Percentiles rank a stretch among this genome's conserved stretches.
Conservation (phyloP, 2,329 filamentous ascomycete species). For the Arthrobotrys sinensis region DNA sequence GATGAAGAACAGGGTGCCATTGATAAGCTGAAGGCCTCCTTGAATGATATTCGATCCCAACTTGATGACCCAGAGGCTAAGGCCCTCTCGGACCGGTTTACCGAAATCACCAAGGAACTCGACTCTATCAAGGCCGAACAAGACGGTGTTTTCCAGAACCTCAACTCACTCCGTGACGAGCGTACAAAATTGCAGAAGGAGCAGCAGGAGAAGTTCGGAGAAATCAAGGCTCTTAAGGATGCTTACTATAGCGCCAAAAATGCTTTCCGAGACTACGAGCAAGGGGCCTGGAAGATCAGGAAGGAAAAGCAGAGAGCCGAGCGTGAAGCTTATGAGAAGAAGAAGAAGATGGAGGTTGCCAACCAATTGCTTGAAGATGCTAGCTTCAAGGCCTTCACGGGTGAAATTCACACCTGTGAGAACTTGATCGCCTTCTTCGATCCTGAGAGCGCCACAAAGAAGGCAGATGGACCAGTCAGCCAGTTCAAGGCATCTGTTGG, state of each 20-base stretch:
- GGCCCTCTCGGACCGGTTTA: constrained; percentile 88
- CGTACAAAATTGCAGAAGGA: constrained; percentile 85
- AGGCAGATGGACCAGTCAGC: constrained; percentile 71
- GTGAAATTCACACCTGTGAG: constrained; percentile 91
- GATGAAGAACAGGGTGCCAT: constrained; percentile 90
- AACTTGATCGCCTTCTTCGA: constrained; percentile 93
- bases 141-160: constrained; percentile 89
- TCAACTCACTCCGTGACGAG: constrained; percentile 87
- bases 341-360: constrained; percentile 82
- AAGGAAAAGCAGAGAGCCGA: constrained; percentile 70
- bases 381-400: constrained; percentile 87
- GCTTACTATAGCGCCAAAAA: constrained; percentile 86
- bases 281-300: constrained; percentile 80
- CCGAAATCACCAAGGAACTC: constrained; percentile 86
- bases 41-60: constrained; percentile 88
- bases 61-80: constrained; percentile 93
- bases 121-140: constrained; percentile 92
- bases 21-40: constrained; percentile 86
- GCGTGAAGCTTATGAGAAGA: constrained; percentile 79
- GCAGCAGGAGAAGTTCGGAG: constrained; percentile 87
- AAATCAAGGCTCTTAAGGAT: constrained; percentile 90
- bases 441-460: constrained; percentile 76
- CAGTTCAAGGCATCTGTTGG: constrained; percentile 85
- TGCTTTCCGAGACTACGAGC: constrained; percentile 86
- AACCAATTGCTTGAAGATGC: constrained; percentile 84